Conservation (phyloP, 768 basidiomycete species). For the Phylloporus arenicola region DNA sequence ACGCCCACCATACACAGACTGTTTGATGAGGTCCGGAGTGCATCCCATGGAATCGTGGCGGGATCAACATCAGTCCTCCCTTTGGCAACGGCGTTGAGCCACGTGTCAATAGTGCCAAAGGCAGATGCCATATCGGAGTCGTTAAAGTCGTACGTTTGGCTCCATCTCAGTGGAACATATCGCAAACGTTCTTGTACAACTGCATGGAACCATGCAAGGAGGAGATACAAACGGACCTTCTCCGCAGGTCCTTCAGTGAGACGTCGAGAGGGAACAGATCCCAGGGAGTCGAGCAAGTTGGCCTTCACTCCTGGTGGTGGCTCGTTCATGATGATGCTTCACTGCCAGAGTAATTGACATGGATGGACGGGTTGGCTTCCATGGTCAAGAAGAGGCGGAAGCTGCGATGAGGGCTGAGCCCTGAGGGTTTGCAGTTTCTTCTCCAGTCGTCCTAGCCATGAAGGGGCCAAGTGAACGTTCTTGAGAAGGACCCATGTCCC, state of each 20-base stretch:
- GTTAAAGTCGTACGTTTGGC: slow-evolving; percentile 96
- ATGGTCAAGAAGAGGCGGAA: slow-evolving; percentile 98
- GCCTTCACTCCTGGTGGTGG: slow-evolving; percentile 96
- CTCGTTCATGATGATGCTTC: slow-evolving; percentile 97
- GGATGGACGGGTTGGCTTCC: slow-evolving; percentile 93
- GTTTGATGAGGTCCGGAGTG: slow-evolving; percentile 91
- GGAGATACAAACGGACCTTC: slow-evolving; percentile 89
- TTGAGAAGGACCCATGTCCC: slow-evolving; percentile 96
- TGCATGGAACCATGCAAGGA: slow-evolving; percentile 98
- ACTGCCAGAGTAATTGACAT: slow-evolving; percentile 94
- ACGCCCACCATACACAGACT: slow-evolving; percentile 92
- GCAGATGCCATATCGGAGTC: slow-evolving; percentile 96
- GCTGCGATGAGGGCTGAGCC: slow-evolving; percentile 75
- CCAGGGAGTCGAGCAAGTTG: slow-evolving; percentile 86
- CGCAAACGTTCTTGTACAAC: slow-evolving; percentile 95
- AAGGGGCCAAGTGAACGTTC: slow-evolving; percentile 93
- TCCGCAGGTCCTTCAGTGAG: slow-evolving; percentile 86
- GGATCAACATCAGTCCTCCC: slow-evolving; percentile 93
- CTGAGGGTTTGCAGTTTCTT: slow-evolving; percentile 95
- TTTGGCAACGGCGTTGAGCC: slow-evolving; percentile 76
- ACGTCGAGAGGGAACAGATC: slow-evolving; percentile 63
- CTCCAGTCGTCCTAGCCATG: slow-evolving; percentile 94
- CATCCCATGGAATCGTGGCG: slow-evolving; percentile 88
- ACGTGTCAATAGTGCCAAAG: slow-evolving; percentile 85
- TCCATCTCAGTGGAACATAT: slow-evolving; percentile 96